Evolutionary conservation across 2,329 filamentous ascomycete genomes (phyloP).

Genomic region (Fusarium sp.): DNA sequence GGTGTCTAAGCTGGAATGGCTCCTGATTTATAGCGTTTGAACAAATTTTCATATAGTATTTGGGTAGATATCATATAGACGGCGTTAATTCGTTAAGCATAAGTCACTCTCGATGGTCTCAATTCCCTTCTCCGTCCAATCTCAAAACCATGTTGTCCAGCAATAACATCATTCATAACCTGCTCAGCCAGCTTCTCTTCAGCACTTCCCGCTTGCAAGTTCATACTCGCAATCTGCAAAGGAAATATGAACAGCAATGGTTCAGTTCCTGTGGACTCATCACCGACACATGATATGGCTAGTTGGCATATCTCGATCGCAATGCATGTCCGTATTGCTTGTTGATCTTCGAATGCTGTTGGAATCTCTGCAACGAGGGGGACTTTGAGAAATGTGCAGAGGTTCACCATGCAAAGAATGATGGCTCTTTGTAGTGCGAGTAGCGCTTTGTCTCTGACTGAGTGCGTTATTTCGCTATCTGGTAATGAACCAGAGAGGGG

Average conservation of each 20-base stretch:
- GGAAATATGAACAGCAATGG: slow-evolving; percentile 19
- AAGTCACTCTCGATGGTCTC: background rate
- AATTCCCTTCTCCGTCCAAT: slow-evolving; percentile 18
- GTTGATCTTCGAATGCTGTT: background rate
- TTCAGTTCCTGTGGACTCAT: background rate
- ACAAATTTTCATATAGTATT: fast-evolving
- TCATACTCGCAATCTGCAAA: slow-evolving; percentile 13
- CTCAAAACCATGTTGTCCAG: slow-evolving; percentile 17
- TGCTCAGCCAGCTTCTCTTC: slow-evolving; percentile 14
- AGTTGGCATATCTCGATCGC: slow-evolving; percentile 21
- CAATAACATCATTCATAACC: slow-evolving; percentile 21
- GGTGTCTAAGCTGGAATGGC: slow-evolving; percentile 21
- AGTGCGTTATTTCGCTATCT: fast-evolving
- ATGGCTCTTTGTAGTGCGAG: slow-evolving; percentile 13
- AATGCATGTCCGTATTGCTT: background rate
- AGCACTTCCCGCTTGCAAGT: background rate
- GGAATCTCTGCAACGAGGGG: slow-evolving; percentile 1
- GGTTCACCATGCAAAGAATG: slow-evolving; percentile 11
- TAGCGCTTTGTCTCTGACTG: background rate
- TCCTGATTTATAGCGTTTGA: slow-evolving; percentile 10
- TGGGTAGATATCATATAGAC: background rate
- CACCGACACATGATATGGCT: background rate
- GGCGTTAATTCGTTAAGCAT: background rate
- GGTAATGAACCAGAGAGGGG: background rate
- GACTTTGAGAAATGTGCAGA: background rate